These are phyloP conservation scores for Monoraphidium neglectum DNA, from an alignment of 139 green algal species.

Conservation along the genomic window DNA sequence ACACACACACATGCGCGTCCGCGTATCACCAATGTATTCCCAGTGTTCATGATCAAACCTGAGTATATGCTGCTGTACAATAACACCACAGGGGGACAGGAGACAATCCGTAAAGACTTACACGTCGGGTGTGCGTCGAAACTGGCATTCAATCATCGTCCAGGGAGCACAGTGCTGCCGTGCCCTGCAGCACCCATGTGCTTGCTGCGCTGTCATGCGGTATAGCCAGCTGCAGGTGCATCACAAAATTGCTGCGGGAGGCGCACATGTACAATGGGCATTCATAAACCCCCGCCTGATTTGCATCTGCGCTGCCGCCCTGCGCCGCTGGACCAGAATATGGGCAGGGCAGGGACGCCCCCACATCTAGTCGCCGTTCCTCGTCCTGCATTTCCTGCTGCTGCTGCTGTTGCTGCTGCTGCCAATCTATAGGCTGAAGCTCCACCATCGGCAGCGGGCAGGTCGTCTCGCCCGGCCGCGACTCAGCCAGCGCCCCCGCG, in stretches of 20 bases:
- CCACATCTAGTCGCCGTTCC: neutral
- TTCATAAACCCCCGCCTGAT: constrained; percentile 43
- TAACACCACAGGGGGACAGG: too few species aligned
- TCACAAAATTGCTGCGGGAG: constrained; percentile 77
- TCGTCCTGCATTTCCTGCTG: neutral
- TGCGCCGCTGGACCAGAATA: constrained; percentile 37
- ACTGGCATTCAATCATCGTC: constrained; percentile 32
- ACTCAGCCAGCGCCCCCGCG: constrained; percentile 6
- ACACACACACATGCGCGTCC: too few species aligned
- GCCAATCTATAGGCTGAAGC: neutral
- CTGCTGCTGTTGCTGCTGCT: neutral
- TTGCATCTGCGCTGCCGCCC: constrained; percentile 82
- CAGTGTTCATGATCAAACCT: too few species aligned
- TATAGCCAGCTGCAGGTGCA: constrained; percentile 67
- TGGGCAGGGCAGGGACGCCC: neutral
- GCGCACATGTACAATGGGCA: constrained; percentile 75
- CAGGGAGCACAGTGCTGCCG: constrained; percentile 70
- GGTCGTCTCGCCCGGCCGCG: neutral
- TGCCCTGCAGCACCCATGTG: constrained; percentile 74
- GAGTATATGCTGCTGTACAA: too few species aligned
- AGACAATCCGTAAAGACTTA: too few species aligned
- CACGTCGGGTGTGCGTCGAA: too few species aligned
- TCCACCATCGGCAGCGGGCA: neutral
- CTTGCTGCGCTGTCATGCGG: constrained; percentile 34
- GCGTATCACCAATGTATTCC: too few species aligned